Percentiles rank a stretch among this genome's conserved stretches.
Conservation (phyloP, 805 yeast genomes). For the Myxozyma vanderwaltii region DNA sequence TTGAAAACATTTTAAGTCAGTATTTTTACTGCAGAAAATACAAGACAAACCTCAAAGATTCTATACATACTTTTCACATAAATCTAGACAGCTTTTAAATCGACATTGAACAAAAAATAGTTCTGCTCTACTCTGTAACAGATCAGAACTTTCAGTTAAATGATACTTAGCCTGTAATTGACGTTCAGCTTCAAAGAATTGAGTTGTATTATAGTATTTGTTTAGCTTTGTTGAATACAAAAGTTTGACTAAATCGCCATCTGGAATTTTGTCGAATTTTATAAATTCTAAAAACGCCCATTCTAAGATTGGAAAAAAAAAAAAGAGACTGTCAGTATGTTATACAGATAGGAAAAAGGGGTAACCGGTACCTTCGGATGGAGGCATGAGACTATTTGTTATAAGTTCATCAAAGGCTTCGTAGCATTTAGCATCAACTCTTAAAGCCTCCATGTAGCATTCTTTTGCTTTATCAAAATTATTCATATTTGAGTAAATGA, state of each 20-base stretch:
- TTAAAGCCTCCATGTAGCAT: constrained; percentile 80
- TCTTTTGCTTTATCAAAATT: constrained; percentile 85
- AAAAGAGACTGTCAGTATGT: neutral
- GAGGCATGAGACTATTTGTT: constrained; percentile 71
- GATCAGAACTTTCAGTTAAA: constrained; percentile 67
- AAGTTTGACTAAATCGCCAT: constrained; percentile 74
- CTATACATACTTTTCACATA: constrained; percentile 62
- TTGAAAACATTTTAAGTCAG: no score
- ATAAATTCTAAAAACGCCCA: constrained; percentile 72
- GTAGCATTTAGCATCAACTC: constrained; percentile 86
- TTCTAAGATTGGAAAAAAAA: constrained; percentile 53
- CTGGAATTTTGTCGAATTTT: constrained; percentile 69
- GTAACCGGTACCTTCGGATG: constrained; percentile 54
- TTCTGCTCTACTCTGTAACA: constrained; percentile 69
- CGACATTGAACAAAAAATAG: constrained; percentile 71
- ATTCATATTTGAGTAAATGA: constrained; percentile 77
- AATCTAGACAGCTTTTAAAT: constrained; percentile 69
- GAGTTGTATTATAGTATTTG: constrained; percentile 61
- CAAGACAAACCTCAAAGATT: no score
- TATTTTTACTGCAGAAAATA: no score
- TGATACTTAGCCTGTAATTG: constrained; percentile 71
- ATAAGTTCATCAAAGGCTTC: constrained; percentile 87
- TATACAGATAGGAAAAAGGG: neutral
- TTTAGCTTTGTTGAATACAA: constrained; percentile 76
- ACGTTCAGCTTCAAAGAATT: constrained; percentile 65